Conservation (phyloP, 2,329 filamentous ascomycete genomes). For the Escovopsis sp. region DNA sequence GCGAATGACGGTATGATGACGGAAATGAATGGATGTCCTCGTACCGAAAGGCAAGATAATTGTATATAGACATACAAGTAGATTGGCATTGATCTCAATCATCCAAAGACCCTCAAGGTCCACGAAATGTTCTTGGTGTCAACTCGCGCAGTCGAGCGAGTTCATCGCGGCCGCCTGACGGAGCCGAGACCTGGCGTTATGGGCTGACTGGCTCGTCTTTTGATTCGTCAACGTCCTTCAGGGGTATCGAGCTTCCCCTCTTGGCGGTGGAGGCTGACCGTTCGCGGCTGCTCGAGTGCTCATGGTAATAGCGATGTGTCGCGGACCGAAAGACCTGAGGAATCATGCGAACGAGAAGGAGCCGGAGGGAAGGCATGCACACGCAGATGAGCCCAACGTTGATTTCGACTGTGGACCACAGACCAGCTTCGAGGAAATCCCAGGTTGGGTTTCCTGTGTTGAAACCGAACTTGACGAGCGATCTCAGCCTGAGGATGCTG, state of each 20-base stretch:
- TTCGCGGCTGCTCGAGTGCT: conserved; percentile 9
- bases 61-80: too few species aligned
- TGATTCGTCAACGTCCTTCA: too few species aligned
- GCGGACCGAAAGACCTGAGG: conserved; percentile 17
- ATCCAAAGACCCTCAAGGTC: too few species aligned
- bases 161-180: too few species aligned
- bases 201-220: conserved; percentile 2
- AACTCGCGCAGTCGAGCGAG: too few species aligned
- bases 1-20: too few species aligned
- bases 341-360: conserved; percentile 22
- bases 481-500: conserved; percentile 21
- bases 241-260: conserved; percentile 2
- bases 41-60: neutral
- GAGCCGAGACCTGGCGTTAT: neutral
- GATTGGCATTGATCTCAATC: too few species aligned
- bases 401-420: conserved; percentile 24
- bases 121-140: too few species aligned
- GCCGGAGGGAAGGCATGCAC: conserved; percentile 22
- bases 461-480: conserved; percentile 16
- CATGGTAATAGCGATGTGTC: conserved; percentile 15
- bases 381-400: conserved; percentile 24
- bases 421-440: conserved; percentile 16
- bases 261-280: conserved; percentile 3
- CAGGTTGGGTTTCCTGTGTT: conserved; percentile 19
- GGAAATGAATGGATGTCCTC: neutral